A percentile compares a stretch with the other conserved stretches of the same genome.
These are phyloP conservation scores for Oryza rufipogon DNA, from an alignment of 176 grass and related monocot genomes.

Conservation along the genomic window DNA sequence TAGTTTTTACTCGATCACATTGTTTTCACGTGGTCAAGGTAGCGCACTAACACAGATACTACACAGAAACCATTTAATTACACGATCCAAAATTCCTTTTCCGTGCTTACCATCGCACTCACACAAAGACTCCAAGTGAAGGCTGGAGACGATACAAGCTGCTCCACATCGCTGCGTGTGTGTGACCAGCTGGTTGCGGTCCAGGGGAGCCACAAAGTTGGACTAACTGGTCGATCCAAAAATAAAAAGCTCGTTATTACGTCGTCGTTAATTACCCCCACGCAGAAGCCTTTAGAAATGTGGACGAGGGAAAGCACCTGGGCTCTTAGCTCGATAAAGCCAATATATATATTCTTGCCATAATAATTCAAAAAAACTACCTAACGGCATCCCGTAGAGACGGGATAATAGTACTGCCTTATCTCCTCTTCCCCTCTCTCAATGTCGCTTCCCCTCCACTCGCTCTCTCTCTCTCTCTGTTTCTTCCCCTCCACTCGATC, in stretches of 20 bases:
- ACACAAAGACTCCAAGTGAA: constrained; percentile 35
- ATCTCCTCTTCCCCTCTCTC: no score
- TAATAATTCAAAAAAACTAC: constrained; percentile 3
- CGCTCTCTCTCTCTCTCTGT: no score
- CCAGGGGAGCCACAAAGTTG: constrained; percentile 59
- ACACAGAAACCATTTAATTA: background rate
- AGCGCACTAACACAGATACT: constrained; percentile 11
- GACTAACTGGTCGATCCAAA: constrained; percentile 15
- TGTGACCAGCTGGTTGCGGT: constrained; percentile 37
- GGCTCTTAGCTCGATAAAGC: background rate
- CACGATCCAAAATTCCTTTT: background rate
- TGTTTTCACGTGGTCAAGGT: constrained; percentile 7
- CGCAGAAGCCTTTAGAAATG: constrained; percentile 43
- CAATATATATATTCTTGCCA: background rate
- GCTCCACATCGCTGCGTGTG: background rate
- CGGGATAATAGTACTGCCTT: no score
- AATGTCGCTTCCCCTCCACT: no score
- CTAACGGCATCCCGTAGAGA: no score
- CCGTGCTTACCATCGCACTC: constrained; percentile 37
- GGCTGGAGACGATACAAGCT: constrained; percentile 28
- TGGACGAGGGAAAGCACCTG: constrained; percentile 49
- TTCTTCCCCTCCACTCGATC: no score
- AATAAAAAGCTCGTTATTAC: background rate
- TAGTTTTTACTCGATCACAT: background rate
- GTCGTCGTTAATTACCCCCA: background rate